Percentiles rank a stretch among this genome's conserved stretches.
These are phyloP conservation scores for Xylariaceae sp. DNA, from an alignment of 2,329 filamentous ascomycete genomes.

Conservation along the genomic window DNA sequence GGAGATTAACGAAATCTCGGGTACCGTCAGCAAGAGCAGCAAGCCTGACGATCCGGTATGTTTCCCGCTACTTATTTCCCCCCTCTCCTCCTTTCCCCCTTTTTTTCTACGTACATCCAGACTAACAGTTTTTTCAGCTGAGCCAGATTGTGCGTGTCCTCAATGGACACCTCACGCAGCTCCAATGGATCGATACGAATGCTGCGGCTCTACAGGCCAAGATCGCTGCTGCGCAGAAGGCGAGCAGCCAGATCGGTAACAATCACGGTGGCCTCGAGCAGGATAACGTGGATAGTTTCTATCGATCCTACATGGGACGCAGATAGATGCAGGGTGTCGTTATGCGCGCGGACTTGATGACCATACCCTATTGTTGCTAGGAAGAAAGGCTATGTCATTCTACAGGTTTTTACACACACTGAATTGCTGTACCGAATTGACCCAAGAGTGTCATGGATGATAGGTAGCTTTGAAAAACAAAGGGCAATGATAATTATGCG, in stretches of 20 bases:
- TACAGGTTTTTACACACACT: neutral
- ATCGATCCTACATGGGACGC: conserved; percentile 78
- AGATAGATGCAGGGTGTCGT: conserved; percentile 18
- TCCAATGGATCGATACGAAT: conserved; percentile 90
- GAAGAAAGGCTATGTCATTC: conserved; percentile 4
- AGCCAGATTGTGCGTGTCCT: conserved; percentile 94
- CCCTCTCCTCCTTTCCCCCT: neutral
- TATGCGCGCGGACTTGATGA: neutral
- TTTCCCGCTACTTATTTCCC: conserved; percentile 1
- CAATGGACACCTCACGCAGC: conserved; percentile 84
- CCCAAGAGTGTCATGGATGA: neutral
- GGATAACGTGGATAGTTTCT: conserved; percentile 82
- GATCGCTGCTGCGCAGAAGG: conserved; percentile 75
- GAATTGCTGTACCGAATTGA: conserved; percentile 1
- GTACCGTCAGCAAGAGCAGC: conserved; percentile 79
- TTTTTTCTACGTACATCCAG: conserved; percentile 17
- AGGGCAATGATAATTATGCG: conserved; percentile 9
- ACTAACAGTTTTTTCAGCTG: conserved; percentile 50
- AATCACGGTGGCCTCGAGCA: conserved; percentile 57
- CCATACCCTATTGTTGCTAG: neutral
- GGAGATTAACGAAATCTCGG: conserved; percentile 92
- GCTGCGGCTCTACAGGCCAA: conserved; percentile 76
- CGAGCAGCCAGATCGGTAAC: conserved; percentile 57
- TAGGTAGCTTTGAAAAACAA: conserved; percentile 10
- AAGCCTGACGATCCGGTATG: conserved; percentile 80